Evolutionary conservation across 1,284 basidiomycete species (phyloP).

Genomic region (Pulchroboletus neoregius): DNA sequence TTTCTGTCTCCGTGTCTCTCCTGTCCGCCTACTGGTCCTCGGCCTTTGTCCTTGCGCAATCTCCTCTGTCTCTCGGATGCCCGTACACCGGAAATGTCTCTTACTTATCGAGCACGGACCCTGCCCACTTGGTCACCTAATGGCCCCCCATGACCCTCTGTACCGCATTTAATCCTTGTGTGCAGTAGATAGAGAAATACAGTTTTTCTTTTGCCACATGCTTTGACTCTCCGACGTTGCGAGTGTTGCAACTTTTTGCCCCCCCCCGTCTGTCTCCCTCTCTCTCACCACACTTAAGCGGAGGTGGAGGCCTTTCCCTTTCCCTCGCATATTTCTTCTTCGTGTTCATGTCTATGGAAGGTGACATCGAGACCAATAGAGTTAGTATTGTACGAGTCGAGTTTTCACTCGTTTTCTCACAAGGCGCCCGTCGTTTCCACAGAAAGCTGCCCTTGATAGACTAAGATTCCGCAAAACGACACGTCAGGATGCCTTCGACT

Average conservation of each 20-base stretch:
- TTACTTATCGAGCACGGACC: background rate
- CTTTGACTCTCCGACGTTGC: constrained; percentile 58
- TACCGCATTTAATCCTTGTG: constrained; percentile 25
- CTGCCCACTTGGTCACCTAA: background rate
- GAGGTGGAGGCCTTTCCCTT: constrained; percentile 14
- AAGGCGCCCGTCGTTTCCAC: constrained; percentile 33
- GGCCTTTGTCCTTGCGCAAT: background rate
- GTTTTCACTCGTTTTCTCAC: constrained; percentile 31
- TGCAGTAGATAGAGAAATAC: constrained; percentile 37
- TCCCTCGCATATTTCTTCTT: constrained; percentile 14
- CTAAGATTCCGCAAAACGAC: constrained; percentile 57
- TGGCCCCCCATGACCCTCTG: constrained; percentile 9
- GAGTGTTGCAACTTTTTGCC: constrained; percentile 31
- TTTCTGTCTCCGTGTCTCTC: background rate
- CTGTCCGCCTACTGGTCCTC: background rate
- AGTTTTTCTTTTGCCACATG: constrained; percentile 45
- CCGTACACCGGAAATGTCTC: background rate
- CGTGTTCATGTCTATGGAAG: constrained; percentile 38
- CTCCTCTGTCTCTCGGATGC: background rate
- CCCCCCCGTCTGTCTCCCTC: constrained; percentile 21
- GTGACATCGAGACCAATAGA: constrained; percentile 37
- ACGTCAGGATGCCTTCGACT: constrained; percentile 36
- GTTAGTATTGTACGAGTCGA: constrained; percentile 34
- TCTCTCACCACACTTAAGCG: constrained; percentile 26
- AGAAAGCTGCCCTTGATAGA: constrained; percentile 59